A percentile compares a stretch with the other conserved stretches of the same genome.
These are phyloP conservation scores for Fusarium pseudonygamai DNA, from an alignment of 2,329 filamentous ascomycete genomes.

Conservation along the genomic window DNA sequence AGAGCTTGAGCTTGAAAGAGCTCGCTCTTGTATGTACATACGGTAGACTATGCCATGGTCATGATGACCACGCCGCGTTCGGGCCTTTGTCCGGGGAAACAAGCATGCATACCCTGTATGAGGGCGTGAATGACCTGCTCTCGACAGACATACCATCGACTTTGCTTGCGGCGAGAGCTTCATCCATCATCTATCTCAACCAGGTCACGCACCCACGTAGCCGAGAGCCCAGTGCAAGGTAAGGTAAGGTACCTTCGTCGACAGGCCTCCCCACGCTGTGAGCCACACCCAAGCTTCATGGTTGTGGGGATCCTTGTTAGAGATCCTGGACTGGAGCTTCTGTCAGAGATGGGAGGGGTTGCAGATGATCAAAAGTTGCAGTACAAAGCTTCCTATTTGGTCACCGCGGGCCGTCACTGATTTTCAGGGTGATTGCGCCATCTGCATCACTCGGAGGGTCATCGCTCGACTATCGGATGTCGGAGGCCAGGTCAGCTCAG, in stretches of 20 bases:
- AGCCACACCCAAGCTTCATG: conserved; percentile 16
- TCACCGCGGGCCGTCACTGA: conserved; percentile 7
- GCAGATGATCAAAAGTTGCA: conserved; percentile 8
- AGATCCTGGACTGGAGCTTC: conserved; percentile 18
- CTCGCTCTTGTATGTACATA: not conserved
- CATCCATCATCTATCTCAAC: not conserved
- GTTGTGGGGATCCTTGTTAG: conserved; percentile 15
- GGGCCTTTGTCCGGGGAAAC: not conserved
- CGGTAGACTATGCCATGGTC: not conserved
- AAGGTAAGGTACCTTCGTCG: not conserved
- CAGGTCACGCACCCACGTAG: conserved; percentile 24
- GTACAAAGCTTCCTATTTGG: conserved; percentile 26
- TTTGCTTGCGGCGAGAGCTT: not conserved
- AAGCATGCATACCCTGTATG: not conserved
- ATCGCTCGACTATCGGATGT: conserved; percentile 8
- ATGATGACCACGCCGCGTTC: not conserved
- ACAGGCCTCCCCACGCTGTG: conserved; percentile 29
- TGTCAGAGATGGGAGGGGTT: conserved; percentile 10
- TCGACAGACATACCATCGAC: not conserved
- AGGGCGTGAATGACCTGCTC: not conserved
- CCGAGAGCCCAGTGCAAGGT: conserved; percentile 18
- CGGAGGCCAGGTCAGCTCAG: not conserved
- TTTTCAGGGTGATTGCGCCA: conserved; percentile 8
- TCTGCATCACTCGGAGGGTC: not conserved
- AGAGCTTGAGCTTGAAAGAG: conserved; percentile 24